A percentile compares a stretch with the other conserved stretches of the same genome.
phyloP scores from a whole-genome alignment of 1,284 basidiomycete species.

The Microbotryum silenes-acaulis region DNA sequence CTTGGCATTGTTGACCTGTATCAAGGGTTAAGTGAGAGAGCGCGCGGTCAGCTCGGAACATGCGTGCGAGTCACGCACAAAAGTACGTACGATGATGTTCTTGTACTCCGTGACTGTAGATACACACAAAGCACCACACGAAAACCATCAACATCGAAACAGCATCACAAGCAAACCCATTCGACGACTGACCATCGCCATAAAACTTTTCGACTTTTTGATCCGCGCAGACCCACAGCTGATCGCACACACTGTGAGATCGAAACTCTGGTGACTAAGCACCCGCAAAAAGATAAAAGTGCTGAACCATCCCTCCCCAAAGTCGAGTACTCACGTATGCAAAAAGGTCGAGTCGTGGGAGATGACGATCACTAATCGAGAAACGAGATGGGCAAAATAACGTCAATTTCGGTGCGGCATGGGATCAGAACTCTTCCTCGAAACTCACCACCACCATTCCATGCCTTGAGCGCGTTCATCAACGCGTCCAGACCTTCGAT shows the following conservation, averaged over 20 bases:
- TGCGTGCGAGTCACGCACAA: no score
- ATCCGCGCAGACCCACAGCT: constrained; percentile 88
- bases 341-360: constrained; percentile 74
- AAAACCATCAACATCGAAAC: background rate
- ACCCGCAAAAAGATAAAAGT: background rate
- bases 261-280: constrained; percentile 42
- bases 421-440: no score
- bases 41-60: background rate
- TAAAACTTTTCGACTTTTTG: constrained; percentile 48
- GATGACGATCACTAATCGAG: constrained; percentile 58
- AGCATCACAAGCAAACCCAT: background rate
- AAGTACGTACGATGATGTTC: constrained; percentile 14
- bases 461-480: constrained; percentile 74
- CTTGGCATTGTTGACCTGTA: no score
- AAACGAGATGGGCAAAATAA: no score
- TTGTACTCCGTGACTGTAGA: constrained; percentile 20
- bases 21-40: background rate
- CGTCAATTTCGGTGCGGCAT: no score
- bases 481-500: constrained; percentile 79
- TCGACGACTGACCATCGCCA: constrained; percentile 18
- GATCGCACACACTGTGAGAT: constrained; percentile 40
- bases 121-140: background rate
- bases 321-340: constrained; percentile 51
- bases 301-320: no score
- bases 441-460: constrained; percentile 77